Percentiles rank a stretch among this genome's conserved stretches.
phyloP scores from a whole-genome alignment of 2,329 filamentous ascomycete genomes.

The Beauveria sp. region DNA sequence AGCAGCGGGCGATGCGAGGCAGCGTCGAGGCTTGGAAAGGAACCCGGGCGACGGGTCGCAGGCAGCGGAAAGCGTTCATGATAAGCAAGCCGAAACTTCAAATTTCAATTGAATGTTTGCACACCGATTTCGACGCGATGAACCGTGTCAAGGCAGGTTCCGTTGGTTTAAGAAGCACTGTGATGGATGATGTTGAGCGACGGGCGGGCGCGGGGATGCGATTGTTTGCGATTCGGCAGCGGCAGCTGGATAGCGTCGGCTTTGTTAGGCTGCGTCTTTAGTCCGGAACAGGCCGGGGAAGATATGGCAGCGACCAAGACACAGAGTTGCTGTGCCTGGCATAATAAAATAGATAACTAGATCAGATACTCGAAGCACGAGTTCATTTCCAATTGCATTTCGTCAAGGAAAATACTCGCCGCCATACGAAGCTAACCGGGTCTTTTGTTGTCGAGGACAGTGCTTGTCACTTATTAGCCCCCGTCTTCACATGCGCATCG shows the following conservation, averaged over 20 bases:
- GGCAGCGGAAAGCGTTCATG: slow-evolving; percentile 48
- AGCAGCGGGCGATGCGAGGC: slow-evolving; percentile 46
- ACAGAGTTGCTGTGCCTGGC: neutral
- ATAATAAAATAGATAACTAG: neutral
- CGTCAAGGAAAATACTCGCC: too few species aligned
- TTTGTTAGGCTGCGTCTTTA: neutral
- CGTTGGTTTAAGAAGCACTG: neutral
- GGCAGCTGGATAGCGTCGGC: slow-evolving; percentile 11
- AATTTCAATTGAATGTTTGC: neutral
- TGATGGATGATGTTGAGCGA: slow-evolving; percentile 1
- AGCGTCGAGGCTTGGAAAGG: slow-evolving; percentile 48
- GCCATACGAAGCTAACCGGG: too few species aligned
- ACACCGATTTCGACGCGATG: neutral
- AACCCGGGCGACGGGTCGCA: slow-evolving; percentile 48
- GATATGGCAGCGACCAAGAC: neutral
- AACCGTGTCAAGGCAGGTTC: neutral
- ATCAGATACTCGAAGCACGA: neutral
- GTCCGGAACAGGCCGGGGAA: neutral
- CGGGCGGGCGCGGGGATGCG: slow-evolving; percentile 8
- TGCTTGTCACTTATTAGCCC: too few species aligned
- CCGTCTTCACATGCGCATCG: too few species aligned
- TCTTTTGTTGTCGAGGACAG: too few species aligned
- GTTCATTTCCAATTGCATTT: too few species aligned
- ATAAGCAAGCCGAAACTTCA: slow-evolving; percentile 11
- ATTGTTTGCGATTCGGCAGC: slow-evolving; percentile 5